Conservation (phyloP, 2,329 filamentous ascomycete genomes). For the Drechslerella dactyloides region DNA sequence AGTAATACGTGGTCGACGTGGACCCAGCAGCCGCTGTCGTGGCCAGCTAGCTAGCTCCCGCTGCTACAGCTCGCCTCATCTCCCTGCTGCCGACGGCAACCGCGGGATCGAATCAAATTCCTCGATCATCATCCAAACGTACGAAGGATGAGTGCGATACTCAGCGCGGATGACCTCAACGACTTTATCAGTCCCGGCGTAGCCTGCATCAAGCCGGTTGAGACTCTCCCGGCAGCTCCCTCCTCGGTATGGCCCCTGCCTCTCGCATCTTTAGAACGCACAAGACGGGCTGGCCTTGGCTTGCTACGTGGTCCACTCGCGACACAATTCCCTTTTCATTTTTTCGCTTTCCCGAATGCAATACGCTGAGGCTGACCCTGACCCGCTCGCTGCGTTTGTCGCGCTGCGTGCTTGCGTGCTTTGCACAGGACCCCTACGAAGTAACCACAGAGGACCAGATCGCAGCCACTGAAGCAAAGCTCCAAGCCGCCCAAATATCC, state of each 20-base stretch:
- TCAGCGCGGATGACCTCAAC: constrained; percentile 95
- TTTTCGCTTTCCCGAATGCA: background rate
- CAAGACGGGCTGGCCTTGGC: constrained; percentile 17
- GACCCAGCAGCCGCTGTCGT: constrained; percentile 27
- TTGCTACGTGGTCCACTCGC: constrained; percentile 37
- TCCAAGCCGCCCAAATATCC: constrained; percentile 84
- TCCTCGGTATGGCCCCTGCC: constrained; percentile 58
- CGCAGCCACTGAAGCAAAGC: constrained; percentile 60
- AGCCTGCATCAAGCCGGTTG: constrained; percentile 96
- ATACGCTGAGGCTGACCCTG: constrained; percentile 49
- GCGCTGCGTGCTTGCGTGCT: constrained; percentile 13
- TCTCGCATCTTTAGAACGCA: background rate
- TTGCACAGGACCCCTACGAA: constrained; percentile 70
- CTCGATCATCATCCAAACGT: background rate
- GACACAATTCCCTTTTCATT: background rate
- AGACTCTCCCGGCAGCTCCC: constrained; percentile 76
- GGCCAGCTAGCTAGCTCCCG: constrained; percentile 36
- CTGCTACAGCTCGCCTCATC: constrained; percentile 16
- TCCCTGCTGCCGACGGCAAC: constrained; percentile 26
- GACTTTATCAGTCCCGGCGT: constrained; percentile 98
- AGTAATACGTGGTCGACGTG: constrained; percentile 38
- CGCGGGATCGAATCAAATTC: constrained; percentile 18
- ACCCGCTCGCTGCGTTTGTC: constrained; percentile 34
- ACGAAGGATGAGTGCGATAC: constrained; percentile 87
- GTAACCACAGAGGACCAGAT: constrained; percentile 90